Evolutionary conservation across 768 basidiomycete species (phyloP).

Genomic region (Lanmaoa pseudosensibilis): DNA sequence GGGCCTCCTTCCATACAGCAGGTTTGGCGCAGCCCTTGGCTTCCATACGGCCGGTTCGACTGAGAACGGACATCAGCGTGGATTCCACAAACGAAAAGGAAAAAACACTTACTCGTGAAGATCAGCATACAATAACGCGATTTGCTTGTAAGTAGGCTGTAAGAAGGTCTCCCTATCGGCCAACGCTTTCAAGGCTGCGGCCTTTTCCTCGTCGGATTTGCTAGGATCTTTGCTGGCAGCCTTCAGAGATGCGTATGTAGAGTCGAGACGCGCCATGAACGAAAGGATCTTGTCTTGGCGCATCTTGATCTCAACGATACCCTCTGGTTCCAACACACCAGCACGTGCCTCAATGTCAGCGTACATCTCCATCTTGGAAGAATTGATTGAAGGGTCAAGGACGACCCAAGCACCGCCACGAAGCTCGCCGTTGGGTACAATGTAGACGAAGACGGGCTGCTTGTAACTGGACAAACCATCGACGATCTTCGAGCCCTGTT

Average conservation of each 20-base stretch:
- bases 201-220: slow-evolving; percentile 73
- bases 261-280: slow-evolving; percentile 93
- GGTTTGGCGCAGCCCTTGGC: slow-evolving; percentile 93
- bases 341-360: slow-evolving; percentile 95
- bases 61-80: slow-evolving; percentile 33
- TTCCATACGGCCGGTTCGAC: slow-evolving; percentile 94
- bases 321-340: slow-evolving; percentile 96
- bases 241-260: slow-evolving; percentile 79
- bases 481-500: slow-evolving; percentile 98
- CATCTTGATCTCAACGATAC: slow-evolving; percentile 97
- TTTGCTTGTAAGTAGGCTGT: slow-evolving; percentile 89
- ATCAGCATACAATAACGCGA: slow-evolving; percentile 93
- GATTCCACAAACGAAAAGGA: background rate
- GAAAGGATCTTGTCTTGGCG: slow-evolving; percentile 88
- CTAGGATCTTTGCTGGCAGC: slow-evolving; percentile 72
- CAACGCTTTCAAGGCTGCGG: slow-evolving; percentile 65
- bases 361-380: slow-evolving; percentile 99
- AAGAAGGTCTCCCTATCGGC: slow-evolving; percentile 75
- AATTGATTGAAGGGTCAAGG: slow-evolving; percentile 95
- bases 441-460: slow-evolving; percentile 97
- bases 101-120: slow-evolving; percentile 79
- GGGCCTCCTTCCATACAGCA: slow-evolving; percentile 83
- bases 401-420: slow-evolving; percentile 99
- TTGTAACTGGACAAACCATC: slow-evolving; percentile 97
- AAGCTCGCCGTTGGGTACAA: slow-evolving; percentile 96